These are phyloP conservation scores for Lichtheimia hyalospora DNA, from an alignment of 371 early-diverging fungal species.

Conservation along the genomic window DNA sequence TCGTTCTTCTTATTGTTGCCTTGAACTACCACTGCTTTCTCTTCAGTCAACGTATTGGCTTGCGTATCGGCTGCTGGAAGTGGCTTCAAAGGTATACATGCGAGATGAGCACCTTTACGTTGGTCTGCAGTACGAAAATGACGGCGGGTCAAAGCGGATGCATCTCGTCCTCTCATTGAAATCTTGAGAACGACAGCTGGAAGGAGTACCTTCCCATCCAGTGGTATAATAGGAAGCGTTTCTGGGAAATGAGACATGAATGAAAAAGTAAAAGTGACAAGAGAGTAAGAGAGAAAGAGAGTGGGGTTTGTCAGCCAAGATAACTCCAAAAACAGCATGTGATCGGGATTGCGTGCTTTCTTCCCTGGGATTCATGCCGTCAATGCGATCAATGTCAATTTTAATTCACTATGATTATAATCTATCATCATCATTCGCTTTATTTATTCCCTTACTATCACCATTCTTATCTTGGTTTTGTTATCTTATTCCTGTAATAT, in stretches of 20 bases:
- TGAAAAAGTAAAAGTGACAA: background rate
- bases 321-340: too few species aligned
- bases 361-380: too few species aligned
- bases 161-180: constrained; percentile 33
- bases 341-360: too few species aligned
- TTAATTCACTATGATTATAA: too few species aligned
- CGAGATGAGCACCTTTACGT: constrained; percentile 35
- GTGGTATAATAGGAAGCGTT: constrained; percentile 29
- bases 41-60: constrained; percentile 5
- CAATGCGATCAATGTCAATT: too few species aligned
- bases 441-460: too few species aligned
- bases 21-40: constrained; percentile 7
- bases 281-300: background rate
- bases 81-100: constrained; percentile 34
- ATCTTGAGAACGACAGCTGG: constrained; percentile 36
- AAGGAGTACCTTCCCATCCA: constrained; percentile 34
- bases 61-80: constrained; percentile 1
- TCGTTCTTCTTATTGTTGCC: background rate
- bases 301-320: too few species aligned
- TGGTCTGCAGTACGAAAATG: constrained; percentile 23
- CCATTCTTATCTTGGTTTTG: too few species aligned
- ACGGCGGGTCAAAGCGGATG: constrained; percentile 27
- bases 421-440: too few species aligned
- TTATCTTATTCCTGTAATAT: too few species aligned
- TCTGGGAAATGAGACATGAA: constrained; percentile 5